Evolutionary conservation across 2,329 filamentous ascomycete species (phyloP).

Genomic region (Juglanconis juglandina): DNA sequence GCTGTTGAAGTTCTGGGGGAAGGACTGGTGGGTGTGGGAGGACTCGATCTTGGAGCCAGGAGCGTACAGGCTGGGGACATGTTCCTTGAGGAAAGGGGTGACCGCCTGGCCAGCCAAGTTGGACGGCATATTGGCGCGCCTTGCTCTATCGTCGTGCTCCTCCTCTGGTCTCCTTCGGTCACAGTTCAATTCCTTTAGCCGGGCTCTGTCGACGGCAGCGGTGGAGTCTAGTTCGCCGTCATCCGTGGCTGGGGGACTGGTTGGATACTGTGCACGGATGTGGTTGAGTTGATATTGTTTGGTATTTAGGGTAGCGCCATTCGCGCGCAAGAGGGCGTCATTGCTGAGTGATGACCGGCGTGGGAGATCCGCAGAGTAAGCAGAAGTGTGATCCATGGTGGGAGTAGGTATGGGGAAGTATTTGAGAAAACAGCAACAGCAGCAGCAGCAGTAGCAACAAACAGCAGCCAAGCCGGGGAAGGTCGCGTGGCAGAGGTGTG

Average conservation of each 20-base stretch:
- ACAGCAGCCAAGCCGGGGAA: not conserved
- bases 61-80: constrained; percentile 86
- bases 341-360: constrained; percentile 14
- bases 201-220: constrained; percentile 4
- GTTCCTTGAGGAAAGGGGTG: constrained; percentile 82
- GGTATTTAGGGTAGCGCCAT: constrained; percentile 5
- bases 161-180: constrained; percentile 49
- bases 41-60: constrained; percentile 58
- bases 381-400: constrained; percentile 16
- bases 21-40: constrained; percentile 43
- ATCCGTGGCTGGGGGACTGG: constrained; percentile 24
- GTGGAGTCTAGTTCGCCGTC: constrained; percentile 16
- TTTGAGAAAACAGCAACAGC: constrained; percentile 1
- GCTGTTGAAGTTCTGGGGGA: constrained; percentile 53
- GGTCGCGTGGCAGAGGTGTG: constrained; percentile 4
- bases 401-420: not conserved
- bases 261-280: constrained; percentile 12
- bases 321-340: constrained; percentile 6
- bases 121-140: constrained; percentile 55
- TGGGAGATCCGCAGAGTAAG: constrained; percentile 8
- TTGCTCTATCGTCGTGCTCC: constrained; percentile 44
- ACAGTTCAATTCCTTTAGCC: constrained; percentile 41
- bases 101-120: constrained; percentile 75
- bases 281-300: constrained; percentile 4
- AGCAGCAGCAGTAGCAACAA: not conserved